phyloP scores from a whole-genome alignment of 306 rosid genomes.

The Astragalus membranaceus region DNA sequence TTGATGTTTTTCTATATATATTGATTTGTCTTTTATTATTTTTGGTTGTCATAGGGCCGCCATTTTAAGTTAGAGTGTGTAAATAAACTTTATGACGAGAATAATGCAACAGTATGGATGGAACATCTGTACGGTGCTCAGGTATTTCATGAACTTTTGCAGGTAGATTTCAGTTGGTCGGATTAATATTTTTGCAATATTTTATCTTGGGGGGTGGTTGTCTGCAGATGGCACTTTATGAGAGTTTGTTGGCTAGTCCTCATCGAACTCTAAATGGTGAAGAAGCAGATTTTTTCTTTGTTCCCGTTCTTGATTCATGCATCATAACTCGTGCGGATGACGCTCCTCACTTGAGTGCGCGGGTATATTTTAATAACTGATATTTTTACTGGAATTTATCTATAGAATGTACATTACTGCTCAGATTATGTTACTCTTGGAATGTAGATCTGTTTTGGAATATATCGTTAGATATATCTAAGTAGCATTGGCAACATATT shows the following conservation, averaged over 20 bases:
- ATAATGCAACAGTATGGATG: slow-evolving; percentile 75
- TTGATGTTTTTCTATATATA: slow-evolving; percentile 12
- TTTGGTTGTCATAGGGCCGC: slow-evolving; percentile 66
- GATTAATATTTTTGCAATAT: background rate
- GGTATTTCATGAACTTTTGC: slow-evolving; percentile 45
- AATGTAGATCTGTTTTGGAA: slow-evolving; percentile 1
- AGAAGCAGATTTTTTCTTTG: slow-evolving; percentile 95
- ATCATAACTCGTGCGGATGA: slow-evolving; percentile 89
- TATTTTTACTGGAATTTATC: background rate
- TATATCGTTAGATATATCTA: background rate
- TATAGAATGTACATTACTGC: background rate
- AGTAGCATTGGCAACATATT: background rate
- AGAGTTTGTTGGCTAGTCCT: slow-evolving; percentile 85
- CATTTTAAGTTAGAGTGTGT: slow-evolving; percentile 86
- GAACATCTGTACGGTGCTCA: slow-evolving; percentile 81
- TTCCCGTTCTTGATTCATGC: slow-evolving; percentile 95
- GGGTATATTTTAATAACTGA: slow-evolving; percentile 40
- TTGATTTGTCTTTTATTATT: background rate
- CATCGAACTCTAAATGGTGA: slow-evolving; percentile 85
- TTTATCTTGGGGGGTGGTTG: slow-evolving; percentile 13
- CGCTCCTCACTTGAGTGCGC: slow-evolving; percentile 83
- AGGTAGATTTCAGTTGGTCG: slow-evolving; percentile 11
- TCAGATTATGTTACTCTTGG: background rate
- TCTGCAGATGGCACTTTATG: slow-evolving; percentile 80
- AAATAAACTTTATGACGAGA: slow-evolving; percentile 65